Base-by-base conservation (phyloP, 1,139 yeast species). In the Candida sp. region DNA sequence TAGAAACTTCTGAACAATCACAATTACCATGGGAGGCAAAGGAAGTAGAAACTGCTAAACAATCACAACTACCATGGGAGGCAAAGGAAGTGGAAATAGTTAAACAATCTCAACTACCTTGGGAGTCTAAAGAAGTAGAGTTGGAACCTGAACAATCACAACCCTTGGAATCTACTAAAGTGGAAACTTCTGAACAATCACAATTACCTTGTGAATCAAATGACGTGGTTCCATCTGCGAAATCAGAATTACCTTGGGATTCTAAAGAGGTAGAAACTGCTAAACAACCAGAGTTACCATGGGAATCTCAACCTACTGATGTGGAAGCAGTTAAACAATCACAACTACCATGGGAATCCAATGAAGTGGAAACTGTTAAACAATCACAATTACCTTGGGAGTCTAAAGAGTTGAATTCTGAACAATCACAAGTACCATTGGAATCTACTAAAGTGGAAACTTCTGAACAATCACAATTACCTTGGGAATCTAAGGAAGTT, bases 401-500 rank as follows among this genome's bases (percentile, higher is more conserved):
- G n/a, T n/a, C n/a, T n/a, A n/a, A 30, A n/a, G n/a, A n/a, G 11
- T n/a, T n/a, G n/a, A n/a, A n/a, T n/a, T 19, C 30, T 11, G 38
- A 21, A 3, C 19, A 22, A 9, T 25, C 29, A 9, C 29, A 25
- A 6, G 6, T 25, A 9, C 29, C 29, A 25, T 25, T 6, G 29
- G 29, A 25, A 25, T 25, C 29, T n/a, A n/a, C n/a, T n/a, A n/a
- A 21, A 21, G 22, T 22, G 21, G 39, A 39, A 39, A 6, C 21
- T 5, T n/a, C 6, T 11, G 34, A 32, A 23, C 32, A 22, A 19
- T 12, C 12, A 1, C 25, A 23, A 39, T 34, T 45, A n/a, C 49
- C 48, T 21, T 43, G 46, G 48, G 46, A 43, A 29, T 33, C 32
- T 9, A n/a, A 22, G 4, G 22, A 15, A 8, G 29, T 22, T 5